Base-by-base conservation (phyloP, 139 green algal genomes). In the Asterochloris erici region DNA sequence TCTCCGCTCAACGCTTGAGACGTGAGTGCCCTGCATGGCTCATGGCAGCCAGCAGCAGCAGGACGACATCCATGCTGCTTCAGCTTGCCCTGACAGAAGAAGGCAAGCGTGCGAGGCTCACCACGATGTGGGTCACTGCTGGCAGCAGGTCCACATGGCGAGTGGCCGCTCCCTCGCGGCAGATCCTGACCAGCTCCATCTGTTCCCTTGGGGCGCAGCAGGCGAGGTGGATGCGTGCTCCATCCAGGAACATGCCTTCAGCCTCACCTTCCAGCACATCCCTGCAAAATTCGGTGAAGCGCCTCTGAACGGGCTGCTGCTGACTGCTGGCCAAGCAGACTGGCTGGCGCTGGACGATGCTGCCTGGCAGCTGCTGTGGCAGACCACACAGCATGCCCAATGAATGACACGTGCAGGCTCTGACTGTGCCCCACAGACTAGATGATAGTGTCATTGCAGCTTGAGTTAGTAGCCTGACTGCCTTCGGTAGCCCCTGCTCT, bases 81-180 rank as follows among this genome's bases (percentile, higher is more conserved):
- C 27, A n/a, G 16, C 47, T 62, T 38, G 47, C 54, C n/a, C 38
- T 54, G 38, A 54, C 38, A 54, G 38, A 54, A 6, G 6, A 2
- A 54, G 38, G 38, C 38, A 54, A 69, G 60, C 54, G 60, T 70
- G n/a, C 23, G 61, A 26, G 12, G 38, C 86, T 62, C 74, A 86
- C 84, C 79, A 91, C 79, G 19, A 91, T 70, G 60, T 90, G 80
- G 2, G 84, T 88, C 11, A 89, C 60, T 14, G 68, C 68, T 14
- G 82, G 75, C 0, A 68, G 54, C 13, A 84, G 82, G 47, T 79
- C 81, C 13, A 71, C 17, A 61, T 87, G 86, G 11, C 88, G 74
- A 68, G 87, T 89, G 21, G 84, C 84, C 19, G 70, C 88, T 24
- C 81, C 81, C 38, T 83, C 61, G 12, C 86, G 68, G 63, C 78